Percentiles rank a stretch among this genome's conserved stretches.
Conservation (phyloP, 805 yeast genomes). For the Candida silvicultrix region DNA sequence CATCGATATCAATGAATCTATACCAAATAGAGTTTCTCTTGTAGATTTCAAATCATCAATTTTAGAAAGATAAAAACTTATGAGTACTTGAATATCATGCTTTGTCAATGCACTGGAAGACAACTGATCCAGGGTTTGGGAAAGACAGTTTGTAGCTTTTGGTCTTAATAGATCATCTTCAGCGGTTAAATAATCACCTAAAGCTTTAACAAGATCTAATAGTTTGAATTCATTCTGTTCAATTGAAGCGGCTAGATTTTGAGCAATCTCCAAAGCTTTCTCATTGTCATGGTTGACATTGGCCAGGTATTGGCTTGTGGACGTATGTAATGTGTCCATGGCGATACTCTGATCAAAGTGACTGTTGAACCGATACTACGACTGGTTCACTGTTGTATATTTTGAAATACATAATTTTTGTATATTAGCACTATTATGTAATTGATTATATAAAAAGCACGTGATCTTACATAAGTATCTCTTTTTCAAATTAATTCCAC, state of each 20-base stretch:
- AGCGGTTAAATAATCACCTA: constrained; percentile 61
- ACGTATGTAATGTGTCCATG: background rate
- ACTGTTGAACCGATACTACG: no score
- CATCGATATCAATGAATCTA: constrained; percentile 46
- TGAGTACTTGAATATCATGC: constrained; percentile 33
- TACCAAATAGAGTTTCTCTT: constrained; percentile 45
- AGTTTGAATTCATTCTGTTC: constrained; percentile 27
- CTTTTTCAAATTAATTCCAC: no score
- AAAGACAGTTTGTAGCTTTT: constrained; percentile 39
- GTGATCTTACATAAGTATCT: no score
- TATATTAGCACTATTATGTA: no score
- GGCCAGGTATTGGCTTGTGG: background rate
- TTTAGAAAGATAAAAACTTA: constrained; percentile 55
- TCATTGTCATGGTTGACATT: background rate
- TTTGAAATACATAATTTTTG: no score
- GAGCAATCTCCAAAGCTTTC: background rate
- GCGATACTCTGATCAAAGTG: no score
- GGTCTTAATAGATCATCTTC: constrained; percentile 47
- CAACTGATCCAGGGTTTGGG: constrained; percentile 29
- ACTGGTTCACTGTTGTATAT: no score
- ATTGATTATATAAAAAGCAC: no score
- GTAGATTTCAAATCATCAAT: constrained; percentile 57
- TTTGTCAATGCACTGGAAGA: constrained; percentile 24
- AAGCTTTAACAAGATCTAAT: constrained; percentile 45
- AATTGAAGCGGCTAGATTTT: constrained; percentile 3